phyloP scores from a whole-genome alignment of 345 rosid species.

The Corchorus capsularis region DNA sequence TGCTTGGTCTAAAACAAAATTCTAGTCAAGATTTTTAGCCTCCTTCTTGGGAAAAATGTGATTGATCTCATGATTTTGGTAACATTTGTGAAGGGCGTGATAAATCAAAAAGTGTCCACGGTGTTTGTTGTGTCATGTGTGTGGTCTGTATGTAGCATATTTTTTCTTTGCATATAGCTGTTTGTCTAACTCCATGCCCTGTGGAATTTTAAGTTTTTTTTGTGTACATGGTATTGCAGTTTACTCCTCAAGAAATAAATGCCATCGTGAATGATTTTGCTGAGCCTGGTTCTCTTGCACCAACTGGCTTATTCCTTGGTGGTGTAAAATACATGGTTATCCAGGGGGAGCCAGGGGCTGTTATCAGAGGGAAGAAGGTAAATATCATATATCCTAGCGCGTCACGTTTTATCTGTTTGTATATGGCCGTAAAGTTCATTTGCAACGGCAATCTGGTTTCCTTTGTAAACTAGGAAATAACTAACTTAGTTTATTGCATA shows the following conservation, averaged over 20 bases:
- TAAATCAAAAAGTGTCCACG: not conserved
- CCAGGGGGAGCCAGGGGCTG: slow-evolving; percentile 39
- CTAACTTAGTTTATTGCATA: not conserved
- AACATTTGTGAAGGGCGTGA: not conserved
- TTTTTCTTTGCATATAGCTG: not conserved
- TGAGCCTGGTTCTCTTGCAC: slow-evolving; percentile 36
- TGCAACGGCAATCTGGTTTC: not conserved
- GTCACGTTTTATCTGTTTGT: not conserved
- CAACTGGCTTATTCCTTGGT: slow-evolving; percentile 36
- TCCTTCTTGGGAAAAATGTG: not conserved
- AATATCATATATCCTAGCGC: not conserved
- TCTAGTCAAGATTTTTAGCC: not conserved
- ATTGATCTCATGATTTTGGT: not conserved
- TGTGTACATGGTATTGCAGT: slow-evolving; percentile 42
- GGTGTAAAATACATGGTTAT: slow-evolving; percentile 39
- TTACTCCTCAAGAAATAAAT: slow-evolving; percentile 63
- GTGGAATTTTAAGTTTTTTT: not conserved
- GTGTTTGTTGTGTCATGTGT: not conserved
- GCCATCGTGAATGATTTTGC: slow-evolving; percentile 37
- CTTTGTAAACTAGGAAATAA: not conserved
- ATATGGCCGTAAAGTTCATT: not conserved
- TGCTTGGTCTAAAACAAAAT: not conserved
- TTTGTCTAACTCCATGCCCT: not conserved
- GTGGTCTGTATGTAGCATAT: not conserved
- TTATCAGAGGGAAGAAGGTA: slow-evolving; percentile 89